phyloP scores from a whole-genome alignment of 108 stramenopile species.

The Skeletonema menzelii region DNA sequence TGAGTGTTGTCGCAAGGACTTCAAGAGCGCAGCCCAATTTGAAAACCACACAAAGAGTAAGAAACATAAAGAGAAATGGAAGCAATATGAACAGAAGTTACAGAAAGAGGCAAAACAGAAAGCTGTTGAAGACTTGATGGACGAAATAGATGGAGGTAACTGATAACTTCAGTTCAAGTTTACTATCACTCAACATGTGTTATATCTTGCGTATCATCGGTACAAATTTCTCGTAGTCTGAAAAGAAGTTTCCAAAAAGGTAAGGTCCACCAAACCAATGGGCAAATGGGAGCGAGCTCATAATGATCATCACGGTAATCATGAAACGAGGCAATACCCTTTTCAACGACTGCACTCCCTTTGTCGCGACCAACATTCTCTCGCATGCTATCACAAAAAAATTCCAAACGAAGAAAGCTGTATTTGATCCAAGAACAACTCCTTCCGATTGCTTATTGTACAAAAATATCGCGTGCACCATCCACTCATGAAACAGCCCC shows the following conservation, averaged over 20 bases:
- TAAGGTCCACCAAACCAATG: conserved; percentile 59
- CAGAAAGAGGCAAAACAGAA: conserved; percentile 44
- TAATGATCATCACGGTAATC: conserved; percentile 46
- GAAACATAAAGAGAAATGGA: conserved; percentile 83
- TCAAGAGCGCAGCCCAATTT: conserved; percentile 85
- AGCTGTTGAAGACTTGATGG: conserved; percentile 31
- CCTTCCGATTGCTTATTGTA: conserved; percentile 26
- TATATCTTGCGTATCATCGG: conserved; percentile 15
- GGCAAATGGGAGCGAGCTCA: conserved; percentile 52
- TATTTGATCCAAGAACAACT: conserved; percentile 43
- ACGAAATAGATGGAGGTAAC: conserved; percentile 1
- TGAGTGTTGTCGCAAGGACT: conserved; percentile 82
- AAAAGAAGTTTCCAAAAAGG: conserved; percentile 34
- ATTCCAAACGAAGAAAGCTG: conserved; percentile 72
- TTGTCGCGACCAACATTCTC: conserved; percentile 19
- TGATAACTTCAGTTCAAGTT: neutral
- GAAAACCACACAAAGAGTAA: conserved; percentile 88
- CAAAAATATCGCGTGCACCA: conserved; percentile 33
- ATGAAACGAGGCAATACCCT: conserved; percentile 41
- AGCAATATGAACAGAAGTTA: conserved; percentile 65
- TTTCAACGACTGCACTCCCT: conserved; percentile 14
- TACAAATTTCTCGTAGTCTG: conserved; percentile 25
- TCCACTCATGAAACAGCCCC: conserved; percentile 78
- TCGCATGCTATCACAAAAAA: conserved; percentile 55
- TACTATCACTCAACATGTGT: neutral